Evolutionary conservation across 2,329 filamentous ascomycete genomes (phyloP), one percentile per base, ranked within the genome.

Genomic region (Plectosphaerella plurivora): DNA sequence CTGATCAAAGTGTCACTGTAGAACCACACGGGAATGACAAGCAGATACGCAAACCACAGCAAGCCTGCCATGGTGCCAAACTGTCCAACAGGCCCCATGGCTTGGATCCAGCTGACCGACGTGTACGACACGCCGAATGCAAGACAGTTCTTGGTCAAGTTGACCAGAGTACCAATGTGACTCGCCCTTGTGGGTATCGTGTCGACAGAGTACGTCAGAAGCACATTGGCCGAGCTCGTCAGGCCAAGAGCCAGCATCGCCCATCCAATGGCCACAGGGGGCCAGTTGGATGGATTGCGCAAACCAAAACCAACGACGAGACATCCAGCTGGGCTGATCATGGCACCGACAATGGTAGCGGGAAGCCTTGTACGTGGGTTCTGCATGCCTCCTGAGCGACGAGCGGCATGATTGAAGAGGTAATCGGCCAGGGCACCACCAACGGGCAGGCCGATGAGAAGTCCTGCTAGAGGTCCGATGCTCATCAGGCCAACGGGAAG

Each of bases 31-130:
- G 55, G 55, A 36, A 59, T 53, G 4, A 58, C 50, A 14, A 49
- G 24, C 9, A 59, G 20, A 33, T 59, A 58, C 4, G 46, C 28
- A 12, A 39, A 39, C 57, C 51, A 56, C 10, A 57, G 46, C 7
- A 60, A 22, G 11, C 55, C 58, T 2, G 57, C 55, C 57, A 59
- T 59, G n/a, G 51, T 54, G 15, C 55, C 53, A 47, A 59, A 60
- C 25, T 58, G 53, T 4, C 24, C 47, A 11, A 37, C 54, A 11
- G 52, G 49, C n/a, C 54, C 54, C 45, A 22, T 39, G 8, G 18
- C 28, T 14, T 46, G 25, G 46, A 52, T 53, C 58, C 58, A 59
- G 28, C 39, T 48, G 22, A 58, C 53, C 2, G 57, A 54, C 3
- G 45, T 53, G 45, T 55, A 55, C 11, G 55, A 59, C 11, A 57